Evolutionary conservation across 495 filamentous ascomycete species (phyloP), one percentile per base, ranked within the genome.

Genomic region (Aspergillus hancockii): DNA sequence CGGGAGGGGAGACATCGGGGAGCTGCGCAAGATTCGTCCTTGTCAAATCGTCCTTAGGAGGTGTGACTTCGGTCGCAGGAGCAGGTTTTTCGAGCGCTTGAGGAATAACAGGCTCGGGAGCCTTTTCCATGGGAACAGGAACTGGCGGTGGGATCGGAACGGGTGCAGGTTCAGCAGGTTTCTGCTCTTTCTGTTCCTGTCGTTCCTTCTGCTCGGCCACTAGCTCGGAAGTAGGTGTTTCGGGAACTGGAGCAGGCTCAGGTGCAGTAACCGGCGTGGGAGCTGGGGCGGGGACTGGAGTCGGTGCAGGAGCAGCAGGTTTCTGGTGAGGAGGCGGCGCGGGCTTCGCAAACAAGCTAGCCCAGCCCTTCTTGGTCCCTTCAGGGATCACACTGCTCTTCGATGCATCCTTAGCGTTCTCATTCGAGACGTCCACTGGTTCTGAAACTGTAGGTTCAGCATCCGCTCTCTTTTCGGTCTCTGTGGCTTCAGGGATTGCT

Each of bases 11-110:
- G 8, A 79, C 81, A 75, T 98, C 93, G 38, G 85, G 86, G 46
- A 98, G 79, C 69, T 92, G 89, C 63, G 97, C 92, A 22, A 99
- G 86, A 66, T 98, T 98, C 38, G 85, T 85, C 73, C 93, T 88
- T 1, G 95, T 98, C 64, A 98, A 82, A 57, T 93, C 85, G 69
- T 91, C 90, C 69, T 90, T 88, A n/a, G 90, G 83, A 8, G 89
- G 87, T 28, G 82, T 76, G 12, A 91, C 71, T 23, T 79, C 72
- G 12, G 79, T 71, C 52, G 84, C 78, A 53, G 86, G 83, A 58
- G 84, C 71, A 55, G 67, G 41, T 52, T 66, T 70, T 63, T 67
- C 58, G 40, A 57, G 25, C 0, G 51, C 45, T 19, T 60, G 52
- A 56, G 65, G 62, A 36, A 65, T 57, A 46, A 68, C 67, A 21